Evolutionary conservation across 441 rosid genomes (phyloP).

Genomic region (Codiaeum variegatum): DNA sequence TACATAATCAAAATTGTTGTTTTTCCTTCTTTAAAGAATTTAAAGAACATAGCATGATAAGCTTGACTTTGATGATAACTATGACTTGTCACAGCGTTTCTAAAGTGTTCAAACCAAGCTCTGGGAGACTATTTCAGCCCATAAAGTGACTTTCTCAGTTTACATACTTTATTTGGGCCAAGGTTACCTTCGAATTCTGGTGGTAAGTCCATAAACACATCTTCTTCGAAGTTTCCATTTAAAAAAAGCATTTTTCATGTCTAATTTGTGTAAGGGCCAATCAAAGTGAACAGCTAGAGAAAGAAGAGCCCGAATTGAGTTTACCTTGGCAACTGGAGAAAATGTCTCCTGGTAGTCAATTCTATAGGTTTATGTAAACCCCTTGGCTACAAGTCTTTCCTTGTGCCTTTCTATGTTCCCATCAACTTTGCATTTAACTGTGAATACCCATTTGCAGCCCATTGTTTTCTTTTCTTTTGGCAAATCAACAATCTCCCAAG

Average conservation of each 20-base stretch:
- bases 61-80: not conserved
- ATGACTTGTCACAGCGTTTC: not conserved
- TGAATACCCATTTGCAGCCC: not conserved
- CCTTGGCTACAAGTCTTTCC: not conserved
- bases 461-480: not conserved
- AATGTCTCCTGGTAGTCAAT: too few species aligned
- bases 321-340: too few species aligned
- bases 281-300: too few species aligned
- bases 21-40: not conserved
- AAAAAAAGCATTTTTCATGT: too few species aligned
- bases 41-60: not conserved
- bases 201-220: not conserved
- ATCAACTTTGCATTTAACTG: not conserved
- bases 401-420: not conserved
- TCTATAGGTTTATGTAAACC: not conserved
- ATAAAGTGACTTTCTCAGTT: not conserved
- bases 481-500: not conserved
- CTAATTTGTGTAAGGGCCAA: too few species aligned
- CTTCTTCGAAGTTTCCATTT: not conserved
- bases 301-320: too few species aligned
- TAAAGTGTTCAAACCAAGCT: conserved; percentile 17
- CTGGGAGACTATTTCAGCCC: not conserved
- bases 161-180: not conserved
- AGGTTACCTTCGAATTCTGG: not conserved
- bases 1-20: not conserved